These are phyloP conservation scores for Lachancea sp. DNA, from an alignment of 805 yeast species.

Conservation along the genomic window DNA sequence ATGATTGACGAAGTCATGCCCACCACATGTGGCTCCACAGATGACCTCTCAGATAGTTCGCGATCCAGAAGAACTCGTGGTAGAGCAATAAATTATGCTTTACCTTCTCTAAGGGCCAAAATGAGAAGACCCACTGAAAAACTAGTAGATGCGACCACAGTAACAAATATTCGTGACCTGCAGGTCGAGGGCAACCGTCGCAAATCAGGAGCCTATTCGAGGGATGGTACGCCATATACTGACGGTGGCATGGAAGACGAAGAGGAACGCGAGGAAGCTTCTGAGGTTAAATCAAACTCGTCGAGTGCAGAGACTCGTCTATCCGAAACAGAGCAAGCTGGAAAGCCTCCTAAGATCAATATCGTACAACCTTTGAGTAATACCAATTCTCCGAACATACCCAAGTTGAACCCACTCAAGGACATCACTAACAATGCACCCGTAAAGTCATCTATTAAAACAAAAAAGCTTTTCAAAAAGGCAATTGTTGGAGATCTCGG, in stretches of 20 bases:
- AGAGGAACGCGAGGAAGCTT: background rate
- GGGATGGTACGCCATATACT: slow-evolving; percentile 5
- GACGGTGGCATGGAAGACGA: background rate
- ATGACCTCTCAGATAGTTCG: slow-evolving; percentile 8
- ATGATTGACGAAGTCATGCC: slow-evolving; percentile 39
- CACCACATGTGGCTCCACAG: slow-evolving; percentile 19
- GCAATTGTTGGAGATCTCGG: slow-evolving; percentile 29
- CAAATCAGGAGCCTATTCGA: slow-evolving; percentile 5
- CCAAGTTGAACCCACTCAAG: slow-evolving; percentile 8
- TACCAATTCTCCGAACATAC: background rate
- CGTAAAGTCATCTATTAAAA: slow-evolving; percentile 10
- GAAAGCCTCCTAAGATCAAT: background rate
- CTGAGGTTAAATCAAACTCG: background rate
- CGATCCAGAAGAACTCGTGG: slow-evolving; percentile 46
- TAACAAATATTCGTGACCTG: slow-evolving; percentile 31
- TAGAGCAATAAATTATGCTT: slow-evolving; percentile 56
- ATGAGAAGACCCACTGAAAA: slow-evolving; percentile 60
- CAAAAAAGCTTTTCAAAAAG: slow-evolving; percentile 25
- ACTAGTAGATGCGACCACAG: slow-evolving; percentile 54
- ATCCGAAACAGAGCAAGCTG: background rate
- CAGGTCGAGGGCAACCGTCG: slow-evolving; percentile 20
- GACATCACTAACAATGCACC: slow-evolving; percentile 20
- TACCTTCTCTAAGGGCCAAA: slow-evolving; percentile 61
- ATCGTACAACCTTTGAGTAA: background rate
- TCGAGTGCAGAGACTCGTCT: background rate